Conservation (phyloP, 306 rosid species). For the Cyamopsis tetragonoloba region DNA sequence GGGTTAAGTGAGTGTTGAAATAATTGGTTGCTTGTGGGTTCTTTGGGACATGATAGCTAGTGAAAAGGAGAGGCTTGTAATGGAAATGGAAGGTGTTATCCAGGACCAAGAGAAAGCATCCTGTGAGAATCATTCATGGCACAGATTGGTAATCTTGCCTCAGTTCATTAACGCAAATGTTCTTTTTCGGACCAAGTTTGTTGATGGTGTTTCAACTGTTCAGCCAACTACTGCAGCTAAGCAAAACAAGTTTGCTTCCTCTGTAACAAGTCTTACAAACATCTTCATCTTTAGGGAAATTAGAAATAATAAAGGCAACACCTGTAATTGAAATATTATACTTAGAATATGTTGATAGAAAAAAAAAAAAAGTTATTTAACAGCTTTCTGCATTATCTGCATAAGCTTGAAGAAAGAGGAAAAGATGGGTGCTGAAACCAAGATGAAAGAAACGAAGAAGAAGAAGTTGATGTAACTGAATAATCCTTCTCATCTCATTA, state of each 20-base stretch:
- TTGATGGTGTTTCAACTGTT: constrained; percentile 97
- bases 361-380: too few relatives aligned
- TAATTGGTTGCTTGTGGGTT: constrained; percentile 26
- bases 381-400: too few relatives aligned
- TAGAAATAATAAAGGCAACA: neutral
- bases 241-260: constrained; percentile 43
- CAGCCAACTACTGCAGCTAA: constrained; percentile 79
- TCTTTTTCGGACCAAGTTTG: constrained; percentile 95
- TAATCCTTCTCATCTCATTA: too few relatives aligned
- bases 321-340: neutral
- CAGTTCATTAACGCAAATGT: constrained; percentile 95
- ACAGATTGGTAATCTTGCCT: constrained; percentile 48
- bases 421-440: too few relatives aligned
- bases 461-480: too few relatives aligned
- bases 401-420: too few relatives aligned
- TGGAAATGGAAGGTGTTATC: constrained; percentile 88
- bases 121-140: constrained; percentile 53
- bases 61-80: constrained; percentile 88
- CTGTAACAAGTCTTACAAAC: neutral
- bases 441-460: too few relatives aligned
- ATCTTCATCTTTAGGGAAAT: neutral
- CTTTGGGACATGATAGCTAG: constrained; percentile 85
- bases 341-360: too few relatives aligned
- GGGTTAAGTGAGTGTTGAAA: too few relatives aligned
- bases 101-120: constrained; percentile 72